Percentiles rank a stretch among this genome's conserved stretches.
Conservation (phyloP, 306 rosid genomes). For the Senna siamea region DNA sequence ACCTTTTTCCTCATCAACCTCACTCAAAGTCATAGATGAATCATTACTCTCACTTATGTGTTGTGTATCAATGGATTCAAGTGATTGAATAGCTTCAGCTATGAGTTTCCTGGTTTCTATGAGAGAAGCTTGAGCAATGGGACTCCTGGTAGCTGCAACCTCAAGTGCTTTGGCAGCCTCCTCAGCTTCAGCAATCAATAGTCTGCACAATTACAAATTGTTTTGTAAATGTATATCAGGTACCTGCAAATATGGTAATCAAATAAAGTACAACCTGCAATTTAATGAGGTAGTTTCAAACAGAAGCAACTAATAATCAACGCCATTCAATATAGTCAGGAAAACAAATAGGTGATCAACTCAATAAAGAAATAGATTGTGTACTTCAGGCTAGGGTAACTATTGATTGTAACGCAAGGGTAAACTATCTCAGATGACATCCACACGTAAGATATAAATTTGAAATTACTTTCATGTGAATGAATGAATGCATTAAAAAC, state of each 20-base stretch:
- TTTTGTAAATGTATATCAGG: conserved; percentile 23
- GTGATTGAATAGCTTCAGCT: conserved; percentile 85
- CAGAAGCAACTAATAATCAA: conserved; percentile 18
- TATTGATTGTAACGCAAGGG: not conserved
- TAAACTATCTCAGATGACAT: not conserved
- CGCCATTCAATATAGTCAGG: conserved; percentile 22
- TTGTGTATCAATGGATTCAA: conserved; percentile 64
- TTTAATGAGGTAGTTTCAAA: conserved; percentile 28
- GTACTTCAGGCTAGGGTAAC: not conserved
- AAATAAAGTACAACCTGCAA: conserved; percentile 33
- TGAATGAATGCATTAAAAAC: not conserved
- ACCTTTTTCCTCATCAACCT: conserved; percentile 34
- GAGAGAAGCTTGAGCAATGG: conserved; percentile 81
- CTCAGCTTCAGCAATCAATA: conserved; percentile 93
- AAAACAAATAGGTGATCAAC: not conserved
- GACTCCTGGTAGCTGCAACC: conserved; percentile 78
- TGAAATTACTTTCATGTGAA: not conserved
- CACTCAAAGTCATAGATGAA: conserved; percentile 46
- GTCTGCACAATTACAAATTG: conserved; percentile 52
- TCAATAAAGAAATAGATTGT: not conserved
- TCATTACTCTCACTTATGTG: conserved; percentile 39
- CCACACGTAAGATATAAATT: not conserved
- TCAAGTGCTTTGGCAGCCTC: conserved; percentile 93
- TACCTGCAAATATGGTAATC: not conserved
- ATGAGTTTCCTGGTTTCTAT: conserved; percentile 85